These are phyloP conservation scores for Leccinum aurantiacum DNA, from an alignment of 768 basidiomycete species.

Conservation along the genomic window DNA sequence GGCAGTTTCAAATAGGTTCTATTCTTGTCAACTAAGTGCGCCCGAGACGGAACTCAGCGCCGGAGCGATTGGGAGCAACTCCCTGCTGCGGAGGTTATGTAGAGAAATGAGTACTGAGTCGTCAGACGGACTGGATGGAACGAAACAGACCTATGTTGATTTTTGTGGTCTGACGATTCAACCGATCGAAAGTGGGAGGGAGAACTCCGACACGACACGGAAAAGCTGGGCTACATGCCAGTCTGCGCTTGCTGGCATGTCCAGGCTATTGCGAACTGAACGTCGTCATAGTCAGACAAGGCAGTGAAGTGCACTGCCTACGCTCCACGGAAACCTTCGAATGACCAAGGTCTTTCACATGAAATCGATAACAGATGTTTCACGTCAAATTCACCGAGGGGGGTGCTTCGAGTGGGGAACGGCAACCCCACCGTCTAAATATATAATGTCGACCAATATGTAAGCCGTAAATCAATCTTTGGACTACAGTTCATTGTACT, in stretches of 20 bases:
- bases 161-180: slow-evolving; percentile 2
- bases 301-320: background rate
- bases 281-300: no score
- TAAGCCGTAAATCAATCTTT: no score
- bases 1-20: slow-evolving; percentile 8
- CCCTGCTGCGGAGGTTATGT: background rate
- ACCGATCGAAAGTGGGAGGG: slow-evolving; percentile 4
- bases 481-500: no score
- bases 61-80: background rate
- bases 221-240: background rate
- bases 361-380: background rate
- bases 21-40: slow-evolving; percentile 4
- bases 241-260: background rate
- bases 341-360: background rate
- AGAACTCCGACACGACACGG: background rate
- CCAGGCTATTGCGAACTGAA: no score
- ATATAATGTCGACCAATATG: no score
- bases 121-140: background rate
- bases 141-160: background rate
- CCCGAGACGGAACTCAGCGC: background rate
- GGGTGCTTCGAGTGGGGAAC: no score
- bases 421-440: no score
- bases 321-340: background rate
- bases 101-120: background rate
- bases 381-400: background rate